Percentiles rank a stretch among this genome's conserved stretches.
phyloP scores from a whole-genome alignment of 805 yeast genomes.

The Starmerella bombicola region DNA sequence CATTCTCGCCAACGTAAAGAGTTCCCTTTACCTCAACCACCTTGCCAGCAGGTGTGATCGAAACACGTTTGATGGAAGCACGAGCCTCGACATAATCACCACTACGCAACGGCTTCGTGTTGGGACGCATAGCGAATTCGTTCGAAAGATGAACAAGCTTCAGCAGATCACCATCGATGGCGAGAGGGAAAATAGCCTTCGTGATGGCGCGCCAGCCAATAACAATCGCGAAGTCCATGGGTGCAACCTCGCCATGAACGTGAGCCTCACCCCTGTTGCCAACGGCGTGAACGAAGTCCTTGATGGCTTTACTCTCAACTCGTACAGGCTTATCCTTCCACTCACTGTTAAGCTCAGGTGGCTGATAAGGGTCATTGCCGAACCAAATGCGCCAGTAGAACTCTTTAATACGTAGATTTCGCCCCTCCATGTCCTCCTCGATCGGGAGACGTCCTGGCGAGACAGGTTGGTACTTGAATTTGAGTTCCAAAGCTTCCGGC shows the following conservation, averaged over 20 bases:
- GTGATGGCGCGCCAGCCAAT: slow-evolving; percentile 97
- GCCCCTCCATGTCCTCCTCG: slow-evolving; percentile 73
- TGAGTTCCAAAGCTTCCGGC: slow-evolving; percentile 64
- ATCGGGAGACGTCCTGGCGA: slow-evolving; percentile 90
- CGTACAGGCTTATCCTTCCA: slow-evolving; percentile 54
- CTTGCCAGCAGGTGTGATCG: slow-evolving; percentile 87
- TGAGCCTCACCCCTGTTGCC: slow-evolving; percentile 96
- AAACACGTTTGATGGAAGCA: slow-evolving; percentile 78
- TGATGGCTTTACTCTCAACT: slow-evolving; percentile 63
- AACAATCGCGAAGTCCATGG: slow-evolving; percentile 98
- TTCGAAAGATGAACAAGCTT: slow-evolving; percentile 89
- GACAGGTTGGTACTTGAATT: slow-evolving; percentile 64
- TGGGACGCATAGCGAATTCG: slow-evolving; percentile 85
- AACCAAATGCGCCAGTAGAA: slow-evolving; percentile 98
- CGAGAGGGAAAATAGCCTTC: slow-evolving; percentile 93
- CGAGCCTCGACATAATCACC: slow-evolving; percentile 74
- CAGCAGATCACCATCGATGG: slow-evolving; percentile 91
- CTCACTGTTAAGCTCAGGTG: slow-evolving; percentile 48
- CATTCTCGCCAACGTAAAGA: slow-evolving; percentile 44
- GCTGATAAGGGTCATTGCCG: slow-evolving; percentile 44
- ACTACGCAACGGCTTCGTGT: slow-evolving; percentile 75
- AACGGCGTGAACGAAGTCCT: slow-evolving; percentile 91
- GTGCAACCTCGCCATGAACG: slow-evolving; percentile 71
- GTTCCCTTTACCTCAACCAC: slow-evolving; percentile 91
- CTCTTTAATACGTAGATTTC: slow-evolving; percentile 86